These are phyloP conservation scores for Coprinopsis strossmayeri DNA, from an alignment of 768 basidiomycete species.

Conservation along the genomic window DNA sequence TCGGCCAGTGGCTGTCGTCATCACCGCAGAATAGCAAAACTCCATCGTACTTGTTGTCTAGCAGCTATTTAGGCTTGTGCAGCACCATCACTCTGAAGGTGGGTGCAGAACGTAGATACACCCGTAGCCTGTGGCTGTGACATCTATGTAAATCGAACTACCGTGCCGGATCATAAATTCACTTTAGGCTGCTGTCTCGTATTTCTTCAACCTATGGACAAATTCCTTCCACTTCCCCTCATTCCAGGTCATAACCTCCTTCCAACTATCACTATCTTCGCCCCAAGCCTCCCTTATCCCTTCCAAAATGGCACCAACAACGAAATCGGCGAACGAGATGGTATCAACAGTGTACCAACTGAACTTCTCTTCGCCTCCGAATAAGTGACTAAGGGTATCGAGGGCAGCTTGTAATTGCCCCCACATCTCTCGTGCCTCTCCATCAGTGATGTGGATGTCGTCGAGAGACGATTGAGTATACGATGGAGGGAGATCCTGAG, in stretches of 20 bases:
- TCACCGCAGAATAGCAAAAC: no score
- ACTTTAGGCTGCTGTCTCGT: no score
- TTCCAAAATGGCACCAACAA: constrained; percentile 21
- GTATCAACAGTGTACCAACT: neutral
- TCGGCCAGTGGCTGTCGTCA: no score
- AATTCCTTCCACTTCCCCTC: constrained; percentile 29
- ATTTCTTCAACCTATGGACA: constrained; percentile 19
- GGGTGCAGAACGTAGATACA: no score
- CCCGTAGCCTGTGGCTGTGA: no score
- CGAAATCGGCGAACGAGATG: constrained; percentile 31
- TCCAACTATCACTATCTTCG: constrained; percentile 32
- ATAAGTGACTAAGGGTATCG: neutral
- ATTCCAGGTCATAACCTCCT: constrained; percentile 27
- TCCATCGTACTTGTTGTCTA: no score
- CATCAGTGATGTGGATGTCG: neutral
- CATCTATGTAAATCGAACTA: no score
- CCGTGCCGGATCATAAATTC: no score
- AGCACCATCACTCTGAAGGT: no score
- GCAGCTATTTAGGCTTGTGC: no score
- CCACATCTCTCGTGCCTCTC: neutral
- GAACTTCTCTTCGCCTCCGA: neutral
- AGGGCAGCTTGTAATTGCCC: neutral
- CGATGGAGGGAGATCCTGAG: neutral
- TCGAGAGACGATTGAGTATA: neutral
- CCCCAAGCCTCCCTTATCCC: constrained; percentile 26